These are phyloP conservation scores for Fusarium coffeatum DNA, from an alignment of 2,329 filamentous ascomycete species.

Conservation along the genomic window DNA sequence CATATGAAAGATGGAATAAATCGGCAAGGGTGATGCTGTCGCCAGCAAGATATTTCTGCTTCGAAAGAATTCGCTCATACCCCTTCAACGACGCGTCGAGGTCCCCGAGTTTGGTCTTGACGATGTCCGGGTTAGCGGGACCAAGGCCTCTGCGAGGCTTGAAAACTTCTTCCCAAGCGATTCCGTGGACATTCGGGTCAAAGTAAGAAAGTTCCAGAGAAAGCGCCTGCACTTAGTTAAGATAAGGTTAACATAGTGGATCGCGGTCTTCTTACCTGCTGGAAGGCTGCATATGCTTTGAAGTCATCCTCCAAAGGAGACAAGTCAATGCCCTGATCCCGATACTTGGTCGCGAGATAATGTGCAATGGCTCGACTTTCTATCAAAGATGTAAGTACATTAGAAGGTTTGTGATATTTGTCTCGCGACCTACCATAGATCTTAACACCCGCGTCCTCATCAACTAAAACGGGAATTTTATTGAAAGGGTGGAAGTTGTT, in stretches of 20 bases:
- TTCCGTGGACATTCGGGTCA: not conserved
- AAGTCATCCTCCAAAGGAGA: not conserved
- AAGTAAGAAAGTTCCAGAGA: not conserved
- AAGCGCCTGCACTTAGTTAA: not conserved
- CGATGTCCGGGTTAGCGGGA: not conserved
- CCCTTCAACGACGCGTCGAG: not conserved
- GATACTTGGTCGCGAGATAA: not conserved
- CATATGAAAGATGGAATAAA: not conserved
- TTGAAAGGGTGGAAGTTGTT: not conserved
- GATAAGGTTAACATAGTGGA: not conserved
- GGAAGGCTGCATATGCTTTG: not conserved
- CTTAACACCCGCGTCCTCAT: not conserved
- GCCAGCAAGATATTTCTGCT: conserved; percentile 1
- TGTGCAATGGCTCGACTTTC: not conserved
- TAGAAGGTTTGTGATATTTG: accelerated
- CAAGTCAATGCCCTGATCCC: not conserved
- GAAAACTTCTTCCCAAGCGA: not conserved
- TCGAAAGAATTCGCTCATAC: not conserved
- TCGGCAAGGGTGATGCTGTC: not conserved
- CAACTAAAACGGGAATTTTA: not conserved
- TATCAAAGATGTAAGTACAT: not conserved
- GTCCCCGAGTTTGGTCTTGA: not conserved
- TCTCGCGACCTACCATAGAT: not conserved
- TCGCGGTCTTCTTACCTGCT: not conserved
- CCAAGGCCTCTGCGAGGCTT: not conserved